A percentile compares a stretch with the other conserved stretches of the same genome.
phyloP scores from a whole-genome alignment of 108 stramenopile genomes.

The Discostella pseudostelligera region DNA sequence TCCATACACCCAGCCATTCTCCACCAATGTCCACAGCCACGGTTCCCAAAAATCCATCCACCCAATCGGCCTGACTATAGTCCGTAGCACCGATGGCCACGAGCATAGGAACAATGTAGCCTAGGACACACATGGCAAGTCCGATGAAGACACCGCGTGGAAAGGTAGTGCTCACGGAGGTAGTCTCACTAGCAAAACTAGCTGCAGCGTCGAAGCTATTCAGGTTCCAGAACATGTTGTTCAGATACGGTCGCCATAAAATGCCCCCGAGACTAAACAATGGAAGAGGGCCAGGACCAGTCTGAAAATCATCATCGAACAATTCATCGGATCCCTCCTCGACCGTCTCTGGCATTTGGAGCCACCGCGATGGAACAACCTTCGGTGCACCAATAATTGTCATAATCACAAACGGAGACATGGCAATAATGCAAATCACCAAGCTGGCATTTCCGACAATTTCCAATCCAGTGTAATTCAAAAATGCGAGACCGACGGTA shows the following conservation, averaged over 20 bases:
- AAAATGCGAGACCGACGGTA: slow-evolving; percentile 65
- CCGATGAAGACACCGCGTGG: slow-evolving; percentile 77
- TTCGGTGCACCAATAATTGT: slow-evolving; percentile 65
- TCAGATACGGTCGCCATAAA: slow-evolving; percentile 87
- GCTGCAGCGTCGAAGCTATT: slow-evolving; percentile 90
- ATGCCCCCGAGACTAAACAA: slow-evolving; percentile 64
- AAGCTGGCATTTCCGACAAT: slow-evolving; percentile 85
- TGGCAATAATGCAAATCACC: slow-evolving; percentile 76
- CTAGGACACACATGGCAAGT: slow-evolving; percentile 59
- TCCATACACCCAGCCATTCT: slow-evolving; percentile 91
- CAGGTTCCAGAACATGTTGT: slow-evolving; percentile 96
- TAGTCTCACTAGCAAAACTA: slow-evolving; percentile 85
- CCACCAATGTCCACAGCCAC: slow-evolving; percentile 82
- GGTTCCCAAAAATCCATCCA: slow-evolving; percentile 82
- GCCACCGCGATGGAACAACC: slow-evolving; percentile 81
- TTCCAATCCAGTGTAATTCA: slow-evolving; percentile 87
- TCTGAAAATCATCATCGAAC: slow-evolving; percentile 53
- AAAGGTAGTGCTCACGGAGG: slow-evolving; percentile 70
- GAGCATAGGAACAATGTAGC: slow-evolving; percentile 81
- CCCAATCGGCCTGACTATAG: slow-evolving; percentile 66
- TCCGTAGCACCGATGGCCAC: slow-evolving; percentile 73
- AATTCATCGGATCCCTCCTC: slow-evolving; percentile 16
- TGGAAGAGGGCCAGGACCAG: slow-evolving; percentile 40
- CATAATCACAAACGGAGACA: slow-evolving; percentile 90
- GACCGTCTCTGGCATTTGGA: slow-evolving; percentile 57